Percentiles rank a stretch among this genome's conserved stretches.
Conservation (phyloP, 495 filamentous ascomycete species). For the Amorphotheca resinae region DNA sequence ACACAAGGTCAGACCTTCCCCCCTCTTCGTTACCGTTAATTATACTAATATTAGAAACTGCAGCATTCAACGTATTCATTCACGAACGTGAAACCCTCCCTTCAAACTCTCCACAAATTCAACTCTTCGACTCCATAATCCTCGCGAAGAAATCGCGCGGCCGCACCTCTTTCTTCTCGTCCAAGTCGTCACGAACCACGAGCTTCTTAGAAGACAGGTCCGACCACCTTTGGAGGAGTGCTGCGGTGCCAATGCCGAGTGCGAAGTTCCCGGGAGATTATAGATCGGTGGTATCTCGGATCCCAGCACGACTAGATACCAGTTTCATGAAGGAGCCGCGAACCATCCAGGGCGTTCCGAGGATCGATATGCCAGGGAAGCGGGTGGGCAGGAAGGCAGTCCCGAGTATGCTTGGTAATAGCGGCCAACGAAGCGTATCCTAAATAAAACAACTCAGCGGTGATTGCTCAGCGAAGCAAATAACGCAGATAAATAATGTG, state of each 20-base stretch:
- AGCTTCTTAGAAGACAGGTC: conserved; percentile 69
- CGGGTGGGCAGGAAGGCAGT: conserved; percentile 53
- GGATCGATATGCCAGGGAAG: conserved; percentile 45
- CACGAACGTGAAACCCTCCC: conserved; percentile 69
- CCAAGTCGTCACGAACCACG: conserved; percentile 33
- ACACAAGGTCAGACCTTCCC: conserved; percentile 63
- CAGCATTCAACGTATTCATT: conserved; percentile 93
- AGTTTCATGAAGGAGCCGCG: conserved; percentile 80
- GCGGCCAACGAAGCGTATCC: background rate
- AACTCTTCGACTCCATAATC: conserved; percentile 92
- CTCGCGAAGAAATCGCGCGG: conserved; percentile 88
- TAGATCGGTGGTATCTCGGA: conserved; percentile 35
- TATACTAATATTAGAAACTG: conserved; percentile 8
- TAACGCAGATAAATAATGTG: too few species aligned
- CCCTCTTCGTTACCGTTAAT: background rate
- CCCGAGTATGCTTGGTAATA: conserved; percentile 46
- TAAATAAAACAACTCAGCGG: too few species aligned
- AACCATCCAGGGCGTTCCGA: conserved; percentile 60
- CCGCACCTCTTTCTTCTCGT: conserved; percentile 39
- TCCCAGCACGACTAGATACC: conserved; percentile 74
- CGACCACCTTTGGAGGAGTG: conserved; percentile 88
- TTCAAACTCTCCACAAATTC: conserved; percentile 48
- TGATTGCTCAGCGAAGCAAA: too few species aligned
- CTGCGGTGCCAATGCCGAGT: conserved; percentile 64
- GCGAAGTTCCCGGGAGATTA: conserved; percentile 63